Conservation (phyloP, 768 basidiomycete genomes). For the Dioszegia crocea region DNA sequence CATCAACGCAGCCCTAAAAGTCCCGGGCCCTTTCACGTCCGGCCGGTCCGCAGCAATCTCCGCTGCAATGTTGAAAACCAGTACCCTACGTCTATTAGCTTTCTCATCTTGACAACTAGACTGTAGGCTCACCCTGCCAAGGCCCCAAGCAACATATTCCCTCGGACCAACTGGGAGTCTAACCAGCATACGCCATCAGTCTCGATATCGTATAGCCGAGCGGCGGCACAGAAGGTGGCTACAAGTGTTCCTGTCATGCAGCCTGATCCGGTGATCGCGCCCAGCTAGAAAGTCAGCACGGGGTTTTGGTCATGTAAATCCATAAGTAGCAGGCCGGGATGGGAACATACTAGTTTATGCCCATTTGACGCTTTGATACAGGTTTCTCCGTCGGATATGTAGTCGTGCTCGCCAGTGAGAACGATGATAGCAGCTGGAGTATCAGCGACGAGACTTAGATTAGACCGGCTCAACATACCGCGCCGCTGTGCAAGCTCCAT, state of each 20-base stretch:
- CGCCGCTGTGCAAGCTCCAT: conserved; percentile 66
- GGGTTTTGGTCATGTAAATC: too few species aligned
- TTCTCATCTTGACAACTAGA: not conserved
- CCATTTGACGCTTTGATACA: conserved; percentile 75
- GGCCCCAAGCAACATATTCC: conserved; percentile 72
- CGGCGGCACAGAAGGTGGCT: conserved; percentile 74
- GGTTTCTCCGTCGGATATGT: conserved; percentile 71
- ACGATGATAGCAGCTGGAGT: conserved; percentile 69
- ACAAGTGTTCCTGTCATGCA: conserved; percentile 66
- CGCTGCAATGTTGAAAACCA: conserved; percentile 62
- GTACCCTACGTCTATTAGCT: conserved; percentile 51
- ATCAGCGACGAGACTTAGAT: not conserved
- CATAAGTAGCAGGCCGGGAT: not conserved
- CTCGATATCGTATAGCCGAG: conserved; percentile 53
- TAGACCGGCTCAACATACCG: conserved; percentile 55
- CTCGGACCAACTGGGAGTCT: conserved; percentile 57
- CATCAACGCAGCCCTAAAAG: conserved; percentile 63
- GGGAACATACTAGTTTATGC: conserved; percentile 50
- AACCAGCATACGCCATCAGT: conserved; percentile 35
- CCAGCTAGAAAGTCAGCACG: too few species aligned
- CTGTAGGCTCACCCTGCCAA: conserved; percentile 63
- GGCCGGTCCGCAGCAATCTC: conserved; percentile 58
- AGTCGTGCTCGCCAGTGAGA: conserved; percentile 74
- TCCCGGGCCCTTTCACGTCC: conserved; percentile 61
- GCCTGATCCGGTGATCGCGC: conserved; percentile 81